phyloP scores from a whole-genome alignment of 1,139 yeast species.

The Diutina neorugosa region DNA sequence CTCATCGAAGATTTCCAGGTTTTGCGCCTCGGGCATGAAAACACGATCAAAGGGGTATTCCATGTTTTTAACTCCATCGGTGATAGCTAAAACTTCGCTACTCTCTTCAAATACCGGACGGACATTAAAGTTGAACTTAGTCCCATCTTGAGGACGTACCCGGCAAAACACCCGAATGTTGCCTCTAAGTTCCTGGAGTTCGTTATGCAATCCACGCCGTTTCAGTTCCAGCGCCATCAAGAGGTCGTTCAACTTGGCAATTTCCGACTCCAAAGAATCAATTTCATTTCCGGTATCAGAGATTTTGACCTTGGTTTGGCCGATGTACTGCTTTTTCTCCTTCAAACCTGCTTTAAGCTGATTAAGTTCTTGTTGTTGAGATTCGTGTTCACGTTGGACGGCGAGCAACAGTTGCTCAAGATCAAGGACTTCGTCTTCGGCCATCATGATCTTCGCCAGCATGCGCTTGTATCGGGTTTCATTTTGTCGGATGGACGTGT shows the following conservation, averaged over 20 bases:
- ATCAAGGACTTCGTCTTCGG: neutral
- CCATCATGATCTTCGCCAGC: slow-evolving; percentile 2
- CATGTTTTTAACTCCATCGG: neutral
- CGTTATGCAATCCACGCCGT: slow-evolving; percentile 63
- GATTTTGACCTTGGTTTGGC: neutral
- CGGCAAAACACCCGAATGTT: slow-evolving; percentile 88
- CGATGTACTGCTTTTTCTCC: slow-evolving; percentile 2
- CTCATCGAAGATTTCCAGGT: slow-evolving; percentile 65
- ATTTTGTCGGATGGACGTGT: slow-evolving; percentile 5
- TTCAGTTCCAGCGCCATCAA: slow-evolving; percentile 14
- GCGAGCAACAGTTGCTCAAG: slow-evolving; percentile 1
- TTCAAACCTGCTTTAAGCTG: slow-evolving; percentile 3
- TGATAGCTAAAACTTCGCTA: neutral
- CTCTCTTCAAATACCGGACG: neutral
- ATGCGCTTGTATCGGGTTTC: slow-evolving; percentile 8
- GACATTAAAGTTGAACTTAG: neutral
- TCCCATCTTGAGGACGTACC: slow-evolving; percentile 44
- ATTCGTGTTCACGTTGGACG: neutral
- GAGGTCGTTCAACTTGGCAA: neutral
- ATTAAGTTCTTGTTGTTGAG: slow-evolving; percentile 3
- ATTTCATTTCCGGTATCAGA: neutral
- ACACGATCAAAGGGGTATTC: slow-evolving; percentile 53
- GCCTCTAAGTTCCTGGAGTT: slow-evolving; percentile 78
- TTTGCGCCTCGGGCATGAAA: slow-evolving; percentile 42
- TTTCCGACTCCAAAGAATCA: neutral